Base-by-base conservation (phyloP, 176 grass and related monocot species). In the Elymus sibiricus region DNA sequence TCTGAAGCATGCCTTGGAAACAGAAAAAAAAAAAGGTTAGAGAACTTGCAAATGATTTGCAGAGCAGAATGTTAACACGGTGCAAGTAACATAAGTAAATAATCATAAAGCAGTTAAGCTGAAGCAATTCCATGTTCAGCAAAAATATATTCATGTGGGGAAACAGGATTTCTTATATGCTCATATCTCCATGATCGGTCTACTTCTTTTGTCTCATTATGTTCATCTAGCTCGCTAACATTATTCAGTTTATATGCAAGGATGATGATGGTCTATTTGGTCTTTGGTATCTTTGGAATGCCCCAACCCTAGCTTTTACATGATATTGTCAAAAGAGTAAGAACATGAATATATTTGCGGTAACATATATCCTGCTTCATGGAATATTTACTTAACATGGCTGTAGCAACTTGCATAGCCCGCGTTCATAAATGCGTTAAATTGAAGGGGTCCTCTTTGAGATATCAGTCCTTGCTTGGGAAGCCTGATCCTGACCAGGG, bases 1-100 rank as follows among this genome's bases (percentile, higher is more conserved):
- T 81, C 96, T 98, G 90, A 98, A 98, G 88, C 96, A 98, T 21
- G 93, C 93, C 96, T 98, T 61, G 78, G 70, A 90, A 90, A 65
- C 28, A 86, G 64, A 82, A 86, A 40, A 46, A 13, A 2, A 64
- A 77, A 47, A 70, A 64, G 19, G 61, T 90, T 78, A 87, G 13
- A 40, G 10, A 83, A 21, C 29, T 65, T 64, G 38, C 21, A 59
- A 61, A 64, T 84, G 46, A 58, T 78, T 51, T 74, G 6, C 19
- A 29, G 4, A 80, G 66, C 46, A 75, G 68, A 84, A 81, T 78
- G 1, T 38, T 80, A 67, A 59, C 6, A 58, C 9, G 24, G 39
- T 55, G 24, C 55, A 80, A 87, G 76, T 16, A 87, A 70, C 6
- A 71, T 79, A 74, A 13, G 46, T 19, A 82, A 81, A 19, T 38